Evolutionary conservation across 768 basidiomycete species (phyloP).

Genomic region (Leccinum pellstonianum): DNA sequence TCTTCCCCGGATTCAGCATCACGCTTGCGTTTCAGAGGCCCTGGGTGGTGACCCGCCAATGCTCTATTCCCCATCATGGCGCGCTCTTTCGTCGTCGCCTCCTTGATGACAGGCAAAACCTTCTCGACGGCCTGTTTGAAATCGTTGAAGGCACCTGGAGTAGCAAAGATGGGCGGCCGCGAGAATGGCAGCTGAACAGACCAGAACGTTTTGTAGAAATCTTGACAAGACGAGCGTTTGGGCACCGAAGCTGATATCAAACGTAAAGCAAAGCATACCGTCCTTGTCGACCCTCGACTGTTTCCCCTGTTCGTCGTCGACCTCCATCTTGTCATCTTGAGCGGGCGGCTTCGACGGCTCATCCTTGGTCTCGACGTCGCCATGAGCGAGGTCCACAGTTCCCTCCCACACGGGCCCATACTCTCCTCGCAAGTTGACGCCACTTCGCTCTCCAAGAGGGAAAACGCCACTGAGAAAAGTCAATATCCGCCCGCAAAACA

Average conservation of each 20-base stretch:
- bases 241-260: not conserved
- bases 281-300: constrained; percentile 54
- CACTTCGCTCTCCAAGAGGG: constrained; percentile 84
- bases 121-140: constrained; percentile 73
- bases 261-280: constrained; percentile 39
- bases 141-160: constrained; percentile 51
- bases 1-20: constrained; percentile 57
- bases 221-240: constrained; percentile 35
- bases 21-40: constrained; percentile 60
- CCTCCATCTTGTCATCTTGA: constrained; percentile 57
- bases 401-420: constrained; percentile 80
- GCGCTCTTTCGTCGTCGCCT: constrained; percentile 84
- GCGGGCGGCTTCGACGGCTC: constrained; percentile 33
- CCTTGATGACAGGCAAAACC: constrained; percentile 76
- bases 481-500: constrained; percentile 87
- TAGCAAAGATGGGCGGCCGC: constrained; percentile 68
- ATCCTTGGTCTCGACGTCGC: constrained; percentile 33
- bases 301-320: constrained; percentile 48
- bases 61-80: constrained; percentile 80
- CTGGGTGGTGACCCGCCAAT: constrained; percentile 34
- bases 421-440: constrained; percentile 89
- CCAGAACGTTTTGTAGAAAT: constrained; percentile 90
- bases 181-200: constrained; percentile 84
- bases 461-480: constrained; percentile 85
- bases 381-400: constrained; percentile 42